Evolutionary conservation across 2,329 filamentous ascomycete species (phyloP), one percentile per base, ranked within the genome.

Genomic region (Leptodontidium sp.): DNA sequence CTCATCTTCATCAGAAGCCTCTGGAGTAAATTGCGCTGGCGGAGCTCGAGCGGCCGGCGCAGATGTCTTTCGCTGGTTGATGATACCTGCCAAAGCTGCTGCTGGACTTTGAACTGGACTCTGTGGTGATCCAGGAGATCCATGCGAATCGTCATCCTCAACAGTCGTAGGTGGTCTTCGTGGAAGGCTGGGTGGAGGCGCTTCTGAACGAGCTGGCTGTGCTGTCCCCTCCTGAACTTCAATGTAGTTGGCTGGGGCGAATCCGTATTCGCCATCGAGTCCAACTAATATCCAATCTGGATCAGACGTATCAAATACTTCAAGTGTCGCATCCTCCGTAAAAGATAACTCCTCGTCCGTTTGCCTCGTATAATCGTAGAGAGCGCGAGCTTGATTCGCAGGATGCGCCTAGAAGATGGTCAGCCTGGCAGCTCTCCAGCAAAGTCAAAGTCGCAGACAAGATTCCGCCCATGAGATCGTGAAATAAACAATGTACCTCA

Each of bases 271-370:
- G 64, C 88, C 88, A 74, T 94, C 90, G 55, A 91, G 84, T 21
- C 95, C 94, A 38, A 97, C 95, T 61, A 99, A 84, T 71, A 96
- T 97, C 96, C 96, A 99, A 81, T 99, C 96, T 15, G 93, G 93
- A 80, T 99, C 96, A 5, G 93, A 91, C 11, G 87, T 90, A 80
- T 99, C 96, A 81, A 93, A 98, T 59, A 99, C 92, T 70, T 92
- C 85, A 61, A 99, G 86, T 55, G 88, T 82, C 50, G 91, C 90
- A 78, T 97, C 94, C 83, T 99, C 96, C 61, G 93, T 88, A 79
- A 99, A 98, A 29, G 95, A 98, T 11, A 99, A 85, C 81, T 99
- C 96, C 81, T 99, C 96, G 78, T 99, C 96, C 29, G 96, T 99
- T 82, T 99, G 96, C 75, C 95, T 89, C 62, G 93, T 93, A 80